phyloP scores from a whole-genome alignment of 192 early-diverging fungal species.

The Phlyctochytrium arcticum region DNA sequence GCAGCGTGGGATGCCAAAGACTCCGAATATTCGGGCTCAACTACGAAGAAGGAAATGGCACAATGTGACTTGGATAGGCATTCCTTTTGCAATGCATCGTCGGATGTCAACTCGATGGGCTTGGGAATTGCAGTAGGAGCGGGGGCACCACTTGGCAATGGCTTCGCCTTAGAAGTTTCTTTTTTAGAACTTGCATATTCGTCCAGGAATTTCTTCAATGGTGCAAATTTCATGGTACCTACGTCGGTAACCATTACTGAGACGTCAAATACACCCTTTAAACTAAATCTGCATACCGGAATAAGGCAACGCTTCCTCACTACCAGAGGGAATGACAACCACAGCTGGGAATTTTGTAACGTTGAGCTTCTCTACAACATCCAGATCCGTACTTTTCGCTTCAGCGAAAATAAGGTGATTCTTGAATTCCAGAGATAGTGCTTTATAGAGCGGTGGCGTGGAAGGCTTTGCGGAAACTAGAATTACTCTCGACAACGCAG shows the following conservation, averaged over 20 bases:
- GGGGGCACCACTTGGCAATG: background rate
- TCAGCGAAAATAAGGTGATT: constrained; percentile 70
- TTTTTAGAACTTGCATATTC: constrained; percentile 44
- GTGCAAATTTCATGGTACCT: constrained; percentile 58
- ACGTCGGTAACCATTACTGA: no score
- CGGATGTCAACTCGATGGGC: constrained; percentile 35
- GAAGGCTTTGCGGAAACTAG: constrained; percentile 75
- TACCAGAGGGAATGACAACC: constrained; percentile 55
- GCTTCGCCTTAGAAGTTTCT: background rate
- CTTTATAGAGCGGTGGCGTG: constrained; percentile 81
- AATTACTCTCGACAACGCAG: constrained; percentile 63
- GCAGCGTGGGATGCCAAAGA: constrained; percentile 28
- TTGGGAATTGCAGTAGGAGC: background rate
- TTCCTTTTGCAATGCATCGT: constrained; percentile 44
- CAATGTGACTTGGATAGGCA: constrained; percentile 45
- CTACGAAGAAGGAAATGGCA: constrained; percentile 45
- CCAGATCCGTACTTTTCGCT: constrained; percentile 50
- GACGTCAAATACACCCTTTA: no score
- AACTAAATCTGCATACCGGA: no score
- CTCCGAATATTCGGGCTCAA: constrained; percentile 41
- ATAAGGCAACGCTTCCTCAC: constrained; percentile 45
- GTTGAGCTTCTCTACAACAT: constrained; percentile 51
- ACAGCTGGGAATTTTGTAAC: constrained; percentile 65
- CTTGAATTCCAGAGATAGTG: constrained; percentile 72
- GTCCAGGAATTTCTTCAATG: constrained; percentile 58